Evolutionary conservation across 495 filamentous ascomycete species (phyloP).

Genomic region (Platismatia glauca): DNA sequence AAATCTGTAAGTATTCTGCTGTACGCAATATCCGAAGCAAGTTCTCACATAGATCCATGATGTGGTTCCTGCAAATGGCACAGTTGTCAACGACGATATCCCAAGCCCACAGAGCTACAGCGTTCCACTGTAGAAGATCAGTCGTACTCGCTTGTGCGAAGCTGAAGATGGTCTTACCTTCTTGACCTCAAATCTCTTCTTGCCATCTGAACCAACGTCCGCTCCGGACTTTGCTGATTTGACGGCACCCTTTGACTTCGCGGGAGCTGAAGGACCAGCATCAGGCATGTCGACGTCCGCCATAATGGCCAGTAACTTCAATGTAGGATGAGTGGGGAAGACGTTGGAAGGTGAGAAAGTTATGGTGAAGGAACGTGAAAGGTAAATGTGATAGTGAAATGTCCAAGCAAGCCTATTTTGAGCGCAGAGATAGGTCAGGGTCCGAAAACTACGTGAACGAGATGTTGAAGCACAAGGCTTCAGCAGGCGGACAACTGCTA

Average conservation of each 20-base stretch:
- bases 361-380: not conserved
- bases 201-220: constrained; percentile 54
- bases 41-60: constrained; percentile 91
- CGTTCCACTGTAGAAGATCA: constrained; percentile 62
- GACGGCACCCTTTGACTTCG: constrained; percentile 50
- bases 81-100: constrained; percentile 99
- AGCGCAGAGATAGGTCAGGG: not conserved
- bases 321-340: not conserved
- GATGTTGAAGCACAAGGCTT: not conserved
- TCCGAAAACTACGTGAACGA: no score
- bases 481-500: not conserved
- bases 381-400: not conserved
- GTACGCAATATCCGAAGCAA: constrained; percentile 2
- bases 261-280: constrained; percentile 47
- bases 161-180: constrained; percentile 36
- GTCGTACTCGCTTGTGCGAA: no score
- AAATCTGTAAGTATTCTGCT: constrained; percentile 18
- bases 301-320: constrained; percentile 45
- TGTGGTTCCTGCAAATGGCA: constrained; percentile 98
- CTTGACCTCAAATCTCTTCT: constrained; percentile 96
- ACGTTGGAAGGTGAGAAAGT: not conserved
- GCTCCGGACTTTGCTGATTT: constrained; percentile 45
- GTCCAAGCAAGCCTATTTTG: not conserved
- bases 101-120: constrained; percentile 98
- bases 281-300: constrained; percentile 97